Conservation (phyloP, 805 yeast species). For the Ogataea wickerhamii region DNA sequence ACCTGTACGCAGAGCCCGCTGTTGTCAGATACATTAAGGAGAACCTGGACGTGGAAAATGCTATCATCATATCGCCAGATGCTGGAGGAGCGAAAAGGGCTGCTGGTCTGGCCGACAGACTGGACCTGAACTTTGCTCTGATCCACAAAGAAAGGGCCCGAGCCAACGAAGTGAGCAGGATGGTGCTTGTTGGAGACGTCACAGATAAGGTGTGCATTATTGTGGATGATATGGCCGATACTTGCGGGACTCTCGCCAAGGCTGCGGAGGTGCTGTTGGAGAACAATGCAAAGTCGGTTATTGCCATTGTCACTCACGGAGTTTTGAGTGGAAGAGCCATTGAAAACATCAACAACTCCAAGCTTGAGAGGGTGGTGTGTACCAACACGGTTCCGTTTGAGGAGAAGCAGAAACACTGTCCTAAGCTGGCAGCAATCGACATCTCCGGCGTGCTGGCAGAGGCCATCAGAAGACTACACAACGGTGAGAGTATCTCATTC, state of each 20-base stretch:
- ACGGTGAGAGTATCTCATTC: conserved; percentile 82
- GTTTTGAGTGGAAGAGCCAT: conserved; percentile 73
- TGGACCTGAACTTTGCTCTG: conserved; percentile 77
- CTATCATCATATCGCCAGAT: conserved; percentile 82
- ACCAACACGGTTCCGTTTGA: conserved; percentile 80
- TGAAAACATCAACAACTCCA: conserved; percentile 64
- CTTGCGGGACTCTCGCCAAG: conserved; percentile 81
- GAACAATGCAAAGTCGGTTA: conserved; percentile 66
- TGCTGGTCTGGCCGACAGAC: conserved; percentile 76
- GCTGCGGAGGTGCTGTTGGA: conserved; percentile 73
- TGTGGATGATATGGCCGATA: conserved; percentile 88
- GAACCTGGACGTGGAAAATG: conserved; percentile 50
- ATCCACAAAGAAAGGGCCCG: conserved; percentile 81
- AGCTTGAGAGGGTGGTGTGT: conserved; percentile 66
- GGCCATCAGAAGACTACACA: conserved; percentile 78
- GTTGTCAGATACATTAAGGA: conserved; percentile 73
- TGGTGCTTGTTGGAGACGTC: conserved; percentile 87
- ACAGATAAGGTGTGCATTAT: conserved; percentile 69
- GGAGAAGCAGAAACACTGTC: conserved; percentile 54
- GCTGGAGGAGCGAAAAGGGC: conserved; percentile 91
- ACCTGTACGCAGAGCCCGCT: conserved; percentile 79
- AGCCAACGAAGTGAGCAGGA: conserved; percentile 78
- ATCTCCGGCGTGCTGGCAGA: conserved; percentile 74
- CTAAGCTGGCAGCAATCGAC: conserved; percentile 65
- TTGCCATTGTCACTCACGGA: conserved; percentile 84